Base-by-base conservation (phyloP, 2,329 filamentous ascomycete species). In the Penicillium griseofulvum region DNA sequence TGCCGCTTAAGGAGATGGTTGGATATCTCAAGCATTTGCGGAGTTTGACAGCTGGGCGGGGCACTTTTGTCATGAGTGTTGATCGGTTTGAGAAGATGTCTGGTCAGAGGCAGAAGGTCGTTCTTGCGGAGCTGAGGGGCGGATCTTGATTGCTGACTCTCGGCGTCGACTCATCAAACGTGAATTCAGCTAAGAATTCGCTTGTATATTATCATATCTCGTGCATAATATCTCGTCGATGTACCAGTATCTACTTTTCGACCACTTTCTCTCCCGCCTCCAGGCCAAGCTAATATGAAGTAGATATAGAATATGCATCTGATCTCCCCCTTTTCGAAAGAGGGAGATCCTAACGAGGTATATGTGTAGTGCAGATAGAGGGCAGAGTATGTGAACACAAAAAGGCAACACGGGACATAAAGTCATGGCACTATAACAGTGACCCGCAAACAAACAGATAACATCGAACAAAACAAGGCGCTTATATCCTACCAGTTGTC, bases 1-100 rank as follows among this genome's bases (percentile, higher is more conserved):
- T 97, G 28, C 94, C 94, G 31, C 80, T 97, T 65, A 95, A 94
- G 75, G 93, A 97, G 74, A 97, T 97, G 90, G 87, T 97, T 34
- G 90, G 93, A 39, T 99, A 97, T 73, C 80, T 97, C 64, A 90
- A 91, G 71, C 90, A 95, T 69, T 75, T 99, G 60, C 81, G 94
- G 49, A 92, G 90, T 74, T 82, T 96, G 78, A 99, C 93, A 4
- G 89, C 88, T 3, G 94, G 94, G 0, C 81, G 94, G 52, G 87
- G 87, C 0, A 89, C 87, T 1, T 90, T 90, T 70, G 84, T 89
- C 5, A 90, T 90, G 87, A 83, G 76, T 58, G 83, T 89, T 45
- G 87, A 90, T 75, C 80, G 81, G 36, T 90, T 89, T 71, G 87
- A 90, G 75, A 81, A 79, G 67, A 84, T 90, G 78, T 81, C 79